Percentiles rank a stretch among this genome's conserved stretches.
Conservation (phyloP, 2,329 filamentous ascomycete species). For the Shiraia sp. region DNA sequence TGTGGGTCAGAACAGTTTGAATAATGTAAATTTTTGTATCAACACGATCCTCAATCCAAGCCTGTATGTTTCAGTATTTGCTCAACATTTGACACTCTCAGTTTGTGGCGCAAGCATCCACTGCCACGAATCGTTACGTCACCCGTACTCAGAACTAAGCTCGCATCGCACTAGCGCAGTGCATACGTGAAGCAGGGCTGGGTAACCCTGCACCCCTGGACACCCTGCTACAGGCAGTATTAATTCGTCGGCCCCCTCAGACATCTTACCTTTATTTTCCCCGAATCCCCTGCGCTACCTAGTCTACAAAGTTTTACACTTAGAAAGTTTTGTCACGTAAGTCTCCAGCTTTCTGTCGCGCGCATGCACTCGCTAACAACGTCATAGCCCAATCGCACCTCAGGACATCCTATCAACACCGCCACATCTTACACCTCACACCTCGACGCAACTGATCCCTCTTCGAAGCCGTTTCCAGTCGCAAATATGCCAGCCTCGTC, state of each 20-base stretch:
- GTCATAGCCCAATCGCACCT: constrained; percentile 7
- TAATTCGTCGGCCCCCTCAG: not conserved
- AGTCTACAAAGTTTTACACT: not conserved
- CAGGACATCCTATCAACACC: not conserved
- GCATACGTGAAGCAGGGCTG: constrained; percentile 22
- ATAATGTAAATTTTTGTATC: not conserved
- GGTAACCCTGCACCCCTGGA: constrained; percentile 5
- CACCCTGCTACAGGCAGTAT: constrained; percentile 4
- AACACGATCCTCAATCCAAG: not conserved
- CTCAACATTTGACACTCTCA: not conserved
- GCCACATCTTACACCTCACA: not conserved
- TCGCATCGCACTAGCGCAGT: constrained; percentile 15
- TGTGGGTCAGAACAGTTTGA: too few species aligned
- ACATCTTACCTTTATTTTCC: too few species aligned
- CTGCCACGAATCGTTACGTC: constrained; percentile 32
- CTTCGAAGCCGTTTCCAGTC: not conserved
- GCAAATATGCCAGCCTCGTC: constrained; percentile 39
- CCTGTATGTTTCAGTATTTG: not conserved
- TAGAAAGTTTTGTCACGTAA: not conserved
- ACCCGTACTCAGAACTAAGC: constrained; percentile 17
- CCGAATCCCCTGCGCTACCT: too few species aligned
- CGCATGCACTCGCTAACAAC: constrained; percentile 5
- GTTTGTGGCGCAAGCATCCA: constrained; percentile 4
- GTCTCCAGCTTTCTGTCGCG: not conserved
- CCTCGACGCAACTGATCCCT: not conserved